Evolutionary conservation across 345 rosid species (phyloP).

Genomic region (Brassica carinata): DNA sequence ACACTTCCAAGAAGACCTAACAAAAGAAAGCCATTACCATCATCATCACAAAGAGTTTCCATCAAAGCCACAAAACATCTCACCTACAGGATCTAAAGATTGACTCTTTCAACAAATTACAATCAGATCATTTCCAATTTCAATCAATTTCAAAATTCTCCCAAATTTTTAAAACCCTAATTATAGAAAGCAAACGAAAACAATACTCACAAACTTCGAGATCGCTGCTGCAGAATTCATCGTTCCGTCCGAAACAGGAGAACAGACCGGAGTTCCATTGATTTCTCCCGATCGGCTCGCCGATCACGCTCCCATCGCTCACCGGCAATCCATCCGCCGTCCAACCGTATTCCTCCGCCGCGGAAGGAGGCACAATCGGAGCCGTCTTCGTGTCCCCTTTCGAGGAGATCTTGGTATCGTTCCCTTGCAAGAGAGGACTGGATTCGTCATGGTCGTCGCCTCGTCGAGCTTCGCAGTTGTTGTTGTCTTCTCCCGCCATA

Average conservation of each 20-base stretch:
- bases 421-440: constrained; percentile 68
- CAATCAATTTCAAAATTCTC: not conserved
- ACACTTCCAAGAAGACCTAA: constrained; percentile 88
- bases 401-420: constrained; percentile 41
- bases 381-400: constrained; percentile 20
- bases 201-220: constrained; percentile 90
- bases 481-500: constrained; percentile 49
- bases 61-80: constrained; percentile 1
- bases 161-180: not conserved
- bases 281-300: constrained; percentile 75
- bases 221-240: constrained; percentile 97
- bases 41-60: not conserved
- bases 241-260: constrained; percentile 83
- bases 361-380: constrained; percentile 25
- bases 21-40: constrained; percentile 10
- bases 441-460: constrained; percentile 54
- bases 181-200: not conserved
- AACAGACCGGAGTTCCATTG: constrained; percentile 77
- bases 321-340: constrained; percentile 83
- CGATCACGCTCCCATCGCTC: constrained; percentile 69
- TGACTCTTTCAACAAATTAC: not conserved
- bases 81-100: not conserved
- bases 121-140: not conserved
- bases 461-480: constrained; percentile 18
- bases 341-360: constrained; percentile 55